A percentile compares a stretch with the other conserved stretches of the same genome.
These are phyloP conservation scores for Tetrapisispora pingtungensis DNA, from an alignment of 805 yeast genomes.

Conservation along the genomic window DNA sequence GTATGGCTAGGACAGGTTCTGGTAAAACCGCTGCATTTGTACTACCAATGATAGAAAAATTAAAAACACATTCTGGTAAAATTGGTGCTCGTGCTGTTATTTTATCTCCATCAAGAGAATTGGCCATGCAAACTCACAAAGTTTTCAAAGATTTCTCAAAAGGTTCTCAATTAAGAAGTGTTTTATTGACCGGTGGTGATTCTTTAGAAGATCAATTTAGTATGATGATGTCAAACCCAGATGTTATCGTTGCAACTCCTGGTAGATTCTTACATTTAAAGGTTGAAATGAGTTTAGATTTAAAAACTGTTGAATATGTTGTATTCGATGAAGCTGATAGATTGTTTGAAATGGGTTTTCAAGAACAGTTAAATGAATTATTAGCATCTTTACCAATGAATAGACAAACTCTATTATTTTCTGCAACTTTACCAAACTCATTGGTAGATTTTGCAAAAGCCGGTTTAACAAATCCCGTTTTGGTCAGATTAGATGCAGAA, in stretches of 20 bases:
- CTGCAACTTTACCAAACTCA: slow-evolving; percentile 89
- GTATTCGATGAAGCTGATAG: slow-evolving; percentile 98
- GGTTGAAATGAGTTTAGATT: slow-evolving; percentile 86
- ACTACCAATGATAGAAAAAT: slow-evolving; percentile 77
- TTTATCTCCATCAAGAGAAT: slow-evolving; percentile 89
- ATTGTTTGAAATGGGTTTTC: slow-evolving; percentile 91
- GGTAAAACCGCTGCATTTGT: slow-evolving; percentile 98
- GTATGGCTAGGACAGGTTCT: slow-evolving; percentile 99
- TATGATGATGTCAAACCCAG: slow-evolving; percentile 90
- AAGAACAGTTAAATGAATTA: slow-evolving; percentile 85
- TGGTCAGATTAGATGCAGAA: slow-evolving; percentile 89
- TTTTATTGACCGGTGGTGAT: slow-evolving; percentile 92
- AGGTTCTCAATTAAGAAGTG: slow-evolving; percentile 74
- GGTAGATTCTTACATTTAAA: slow-evolving; percentile 94
- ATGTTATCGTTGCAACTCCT: slow-evolving; percentile 91
- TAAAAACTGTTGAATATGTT: slow-evolving; percentile 75
- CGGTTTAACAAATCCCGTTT: slow-evolving; percentile 83
- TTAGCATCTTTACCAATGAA: slow-evolving; percentile 70
- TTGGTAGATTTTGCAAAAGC: slow-evolving; percentile 96
- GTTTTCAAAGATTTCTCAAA: slow-evolving; percentile 80
- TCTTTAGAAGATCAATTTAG: slow-evolving; percentile 94
- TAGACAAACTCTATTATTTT: slow-evolving; percentile 82
- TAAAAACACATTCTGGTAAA: slow-evolving; percentile 74
- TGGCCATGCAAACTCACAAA: slow-evolving; percentile 85
- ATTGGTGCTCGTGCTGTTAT: slow-evolving; percentile 85